These are phyloP conservation scores for Saccharum officinarum DNA, from an alignment of 176 grass and related monocot genomes.

Conservation along the genomic window DNA sequence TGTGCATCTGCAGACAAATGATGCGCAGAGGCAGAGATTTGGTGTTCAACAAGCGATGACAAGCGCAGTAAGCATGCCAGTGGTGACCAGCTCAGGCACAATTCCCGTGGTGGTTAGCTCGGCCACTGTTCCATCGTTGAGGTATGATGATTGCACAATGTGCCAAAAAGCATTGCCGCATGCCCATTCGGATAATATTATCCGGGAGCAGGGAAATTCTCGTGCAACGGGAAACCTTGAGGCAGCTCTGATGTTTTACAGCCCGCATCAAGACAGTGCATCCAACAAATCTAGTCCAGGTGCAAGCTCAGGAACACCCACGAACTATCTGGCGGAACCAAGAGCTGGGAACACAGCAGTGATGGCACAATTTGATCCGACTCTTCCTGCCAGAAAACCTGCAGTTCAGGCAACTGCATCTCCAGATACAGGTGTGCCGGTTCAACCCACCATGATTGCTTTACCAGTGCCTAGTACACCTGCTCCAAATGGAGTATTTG, in stretches of 20 bases:
- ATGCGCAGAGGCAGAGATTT: slow-evolving; percentile 51
- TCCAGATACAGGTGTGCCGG: slow-evolving; percentile 36
- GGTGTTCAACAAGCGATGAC: slow-evolving; percentile 24
- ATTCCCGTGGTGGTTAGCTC: slow-evolving; percentile 42
- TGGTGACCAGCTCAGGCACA: slow-evolving; percentile 29
- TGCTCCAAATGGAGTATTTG: slow-evolving; percentile 50
- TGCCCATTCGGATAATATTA: slow-evolving; percentile 69
- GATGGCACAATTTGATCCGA: slow-evolving; percentile 40
- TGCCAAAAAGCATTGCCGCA: slow-evolving; percentile 81
- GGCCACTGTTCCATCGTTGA: slow-evolving; percentile 12
- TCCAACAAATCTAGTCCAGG: slow-evolving; percentile 39
- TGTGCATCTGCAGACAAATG: slow-evolving; percentile 47
- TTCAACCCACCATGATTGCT: slow-evolving; percentile 41
- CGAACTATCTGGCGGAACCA: slow-evolving; percentile 36
- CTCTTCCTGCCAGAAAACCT: slow-evolving; percentile 34
- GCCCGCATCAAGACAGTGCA: slow-evolving; percentile 51
- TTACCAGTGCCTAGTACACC: slow-evolving; percentile 39
- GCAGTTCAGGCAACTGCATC: slow-evolving; percentile 36
- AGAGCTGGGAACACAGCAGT: slow-evolving; percentile 32
- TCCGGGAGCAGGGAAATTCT: slow-evolving; percentile 54
- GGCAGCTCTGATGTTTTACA: slow-evolving; percentile 51
- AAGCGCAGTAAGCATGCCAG: slow-evolving; percentile 25
- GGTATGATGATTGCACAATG: slow-evolving; percentile 73
- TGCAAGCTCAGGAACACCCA: slow-evolving; percentile 30
- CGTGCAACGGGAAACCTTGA: slow-evolving; percentile 28